Base-by-base conservation (phyloP, 2,329 filamentous ascomycete species). In the Pleoardoris graminearum region DNA sequence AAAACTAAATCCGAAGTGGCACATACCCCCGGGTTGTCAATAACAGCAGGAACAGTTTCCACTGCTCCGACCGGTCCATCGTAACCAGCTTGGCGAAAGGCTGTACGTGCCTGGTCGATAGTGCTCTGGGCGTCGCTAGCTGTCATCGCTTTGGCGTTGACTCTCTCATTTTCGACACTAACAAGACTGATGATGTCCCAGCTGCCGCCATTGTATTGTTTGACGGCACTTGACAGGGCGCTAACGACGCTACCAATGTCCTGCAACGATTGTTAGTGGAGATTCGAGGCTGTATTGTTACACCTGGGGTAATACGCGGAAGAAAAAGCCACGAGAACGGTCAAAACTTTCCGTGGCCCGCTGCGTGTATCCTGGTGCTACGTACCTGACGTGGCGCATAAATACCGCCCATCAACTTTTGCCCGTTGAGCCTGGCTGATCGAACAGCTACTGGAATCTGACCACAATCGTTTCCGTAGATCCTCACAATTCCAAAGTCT, bases 391-490 rank as follows among this genome's bases (percentile, higher is more conserved):
- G 70, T 52, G 90, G 80, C 58, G 89, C 78, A 73, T 82, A 93
- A 54, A 94, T 80, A 48, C 90, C 91, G 11, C 87, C 80, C 72
- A 95, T 89, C 27, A 96, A 75, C 70, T 86, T 86, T 69, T 90
- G 81, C 42, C 80, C 81, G 62, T 84, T 80, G n/a, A 79, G 72
- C 62, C 83, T 83, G 32, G 86, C 87, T 7, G 86, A 86, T 10
- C 79, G 73, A 27, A 88, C 76, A 16, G 88, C 82, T 12, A 79
- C 83, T 2, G 79, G 70, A 33, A 90, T 81, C 70, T 92, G 88
- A 65, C 90, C 77, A 72, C 91, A 95, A 71, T 91, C 89, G 51
- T 85, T 84, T 47, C 90, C 91, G 68, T 96, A 96, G 66, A 89
- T 82, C 45, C 91, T 88, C 49, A 95, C 77, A 30, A 85, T 72